Base-by-base conservation (phyloP, 2,329 filamentous ascomycete genomes). In the Raffaelea arxii region DNA sequence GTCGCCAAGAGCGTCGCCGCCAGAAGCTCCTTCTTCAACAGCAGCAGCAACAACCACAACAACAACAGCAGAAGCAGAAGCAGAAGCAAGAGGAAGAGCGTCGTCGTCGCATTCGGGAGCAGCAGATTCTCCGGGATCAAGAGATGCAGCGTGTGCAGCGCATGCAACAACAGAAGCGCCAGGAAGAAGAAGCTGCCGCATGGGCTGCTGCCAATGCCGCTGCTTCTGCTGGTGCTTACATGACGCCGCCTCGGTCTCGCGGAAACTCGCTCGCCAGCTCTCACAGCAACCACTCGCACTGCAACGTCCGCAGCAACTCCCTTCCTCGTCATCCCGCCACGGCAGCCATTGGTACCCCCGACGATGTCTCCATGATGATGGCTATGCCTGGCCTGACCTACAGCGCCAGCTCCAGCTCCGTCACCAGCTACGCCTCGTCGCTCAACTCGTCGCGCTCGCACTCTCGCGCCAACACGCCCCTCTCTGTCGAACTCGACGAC, bases 391-490 rank as follows among this genome's bases (percentile, higher is more conserved):
- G 67, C 22, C 66, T 77, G 43, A 61, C 63, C 25, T 66, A 66
- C 60, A 68, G 65, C 55, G 58, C 60, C 43, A 68, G 65, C 54
- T 58, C 58, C 46, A 71, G 68, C 62, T 72, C 69, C 4, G 66
- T 70, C 30, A 65, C 64, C 23, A 47, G 69, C 44, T 65, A 69
- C 7, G 72, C 62, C 12, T 61, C 69, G 30, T 69, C 69, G 54
- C 63, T 70, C 47, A 71, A 69, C 49, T 69, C 68, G 50, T 71
- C 69, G 11, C 67, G 70, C 36, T 66, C 68, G n/a, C 53, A 55
- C 46, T 68, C 65, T 45, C 63, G 68, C 30, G 68, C 69, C 2
- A 72, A 73, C 3, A 79, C 75, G 3, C 76, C 75, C 1, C 62
- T 71, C 22, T 53, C 52, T 10, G 64, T 57, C 19, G 67, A 69